Percentiles rank a stretch among this genome's conserved stretches.
Conservation (phyloP, 2,329 filamentous ascomycete species). For the Diplocarpon rosae region DNA sequence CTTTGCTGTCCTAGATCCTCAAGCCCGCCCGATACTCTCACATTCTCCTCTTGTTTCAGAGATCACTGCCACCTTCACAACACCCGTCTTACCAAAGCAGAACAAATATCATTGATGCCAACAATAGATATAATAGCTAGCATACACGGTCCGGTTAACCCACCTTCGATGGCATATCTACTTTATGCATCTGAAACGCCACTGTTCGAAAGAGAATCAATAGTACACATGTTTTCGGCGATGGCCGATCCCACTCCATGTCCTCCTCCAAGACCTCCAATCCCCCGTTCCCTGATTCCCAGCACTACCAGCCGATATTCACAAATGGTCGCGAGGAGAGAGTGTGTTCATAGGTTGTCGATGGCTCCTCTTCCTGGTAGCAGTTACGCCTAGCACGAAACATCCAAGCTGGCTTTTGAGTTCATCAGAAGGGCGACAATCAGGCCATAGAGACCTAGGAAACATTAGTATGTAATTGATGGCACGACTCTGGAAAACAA, state of each 20-base stretch:
- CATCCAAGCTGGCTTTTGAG: slow-evolving; percentile 68
- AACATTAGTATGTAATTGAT: slow-evolving; percentile 18
- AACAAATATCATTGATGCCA: slow-evolving; percentile 19
- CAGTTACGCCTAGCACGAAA: slow-evolving; percentile 41
- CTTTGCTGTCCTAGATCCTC: neutral
- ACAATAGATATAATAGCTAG: slow-evolving; percentile 26
- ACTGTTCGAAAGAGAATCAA: slow-evolving; percentile 22
- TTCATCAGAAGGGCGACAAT: slow-evolving; percentile 99
- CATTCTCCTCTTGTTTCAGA: neutral
- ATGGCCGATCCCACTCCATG: slow-evolving; percentile 14
- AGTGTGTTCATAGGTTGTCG: slow-evolving; percentile 22
- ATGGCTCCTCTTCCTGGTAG: slow-evolving; percentile 15
- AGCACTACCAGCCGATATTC: slow-evolving; percentile 19
- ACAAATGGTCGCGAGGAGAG: slow-evolving; percentile 20
- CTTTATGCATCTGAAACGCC: slow-evolving; percentile 28
- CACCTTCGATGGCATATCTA: slow-evolving; percentile 22
- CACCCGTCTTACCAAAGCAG: neutral
- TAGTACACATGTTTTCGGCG: slow-evolving; percentile 25
- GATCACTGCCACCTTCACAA: slow-evolving; percentile 2
- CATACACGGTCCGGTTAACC: slow-evolving; percentile 25
- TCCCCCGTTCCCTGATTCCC: slow-evolving; percentile 4
- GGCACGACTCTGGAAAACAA: neutral
- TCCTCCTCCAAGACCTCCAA: slow-evolving; percentile 12
- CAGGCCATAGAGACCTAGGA: slow-evolving; percentile 86
- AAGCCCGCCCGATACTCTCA: neutral